Base-by-base conservation (phyloP, 495 filamentous ascomycete species). In the Beverwykella pulmonaria region DNA sequence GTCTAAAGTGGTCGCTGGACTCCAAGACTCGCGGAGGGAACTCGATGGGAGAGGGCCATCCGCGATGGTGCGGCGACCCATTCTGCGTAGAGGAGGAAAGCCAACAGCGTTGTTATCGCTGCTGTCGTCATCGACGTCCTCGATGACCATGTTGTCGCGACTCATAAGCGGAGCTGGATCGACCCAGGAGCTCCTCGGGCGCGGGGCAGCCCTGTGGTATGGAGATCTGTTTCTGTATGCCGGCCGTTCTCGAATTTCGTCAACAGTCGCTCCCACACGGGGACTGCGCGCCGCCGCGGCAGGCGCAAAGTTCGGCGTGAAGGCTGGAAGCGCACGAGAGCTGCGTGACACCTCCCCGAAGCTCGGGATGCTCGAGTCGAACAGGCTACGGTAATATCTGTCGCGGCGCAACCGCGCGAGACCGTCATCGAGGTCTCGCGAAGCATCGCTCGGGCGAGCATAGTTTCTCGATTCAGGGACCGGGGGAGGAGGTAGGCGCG, bases 1-100 rank as follows among this genome's bases (percentile, higher is more conserved):
- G 78, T 93, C 88, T 5, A 88, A 70, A 41, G 72, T 69, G 23
- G 65, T 71, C 14, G 59, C 69, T 8, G 76, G 67, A 20, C 63
- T 70, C 75, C 75, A 74, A 3, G 74, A 73, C 49, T 75, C 71
- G 41, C 63, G 63, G 10, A 68, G 32, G 30, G 64, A 70, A 46
- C 55, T 69, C 32, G 61, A 68, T 22, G 67, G 61, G 1, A 71
- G 52, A 7, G 68, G 68, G 12, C 70, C 67, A 50, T 72, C 73
- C 9, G 61, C 65, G 23, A 74, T 74, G 34, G 53, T 69, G 53
- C 73, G 74, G 32, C 66, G 67, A 36, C 70, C 67, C 74, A 74
- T 70, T 12, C 74, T 56, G 32, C 72, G 74, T 1, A 76, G 72
- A 1, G 70, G 72, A 15, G 74, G 74, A 34, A 73, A 66, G 2